Conservation (phyloP, 176 grass and related monocot genomes). For the Pontederia paniculata region DNA sequence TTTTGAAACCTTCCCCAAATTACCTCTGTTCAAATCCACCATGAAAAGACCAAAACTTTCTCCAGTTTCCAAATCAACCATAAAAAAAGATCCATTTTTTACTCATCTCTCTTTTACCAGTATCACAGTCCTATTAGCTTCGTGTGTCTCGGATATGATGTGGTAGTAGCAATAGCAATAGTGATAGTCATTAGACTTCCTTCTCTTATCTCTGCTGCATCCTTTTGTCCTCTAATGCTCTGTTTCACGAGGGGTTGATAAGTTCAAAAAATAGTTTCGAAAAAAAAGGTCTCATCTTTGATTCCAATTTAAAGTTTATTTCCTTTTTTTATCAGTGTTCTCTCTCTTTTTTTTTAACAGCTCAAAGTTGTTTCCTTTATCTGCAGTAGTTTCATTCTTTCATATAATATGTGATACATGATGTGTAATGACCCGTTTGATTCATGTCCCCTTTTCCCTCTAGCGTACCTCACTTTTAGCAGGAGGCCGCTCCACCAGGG, state of each 20-base stretch:
- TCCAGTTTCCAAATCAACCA: background rate
- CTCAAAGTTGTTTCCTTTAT: too few species aligned
- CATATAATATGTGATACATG: too few species aligned
- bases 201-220: background rate
- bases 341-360: too few species aligned
- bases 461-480: background rate
- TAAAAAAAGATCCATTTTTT: background rate
- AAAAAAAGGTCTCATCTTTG: background rate
- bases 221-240: slow-evolving; percentile 9
- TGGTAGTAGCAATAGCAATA: background rate
- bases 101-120: background rate
- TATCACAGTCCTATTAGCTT: background rate
- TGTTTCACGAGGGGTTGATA: slow-evolving; percentile 8
- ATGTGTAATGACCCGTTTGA: background rate
- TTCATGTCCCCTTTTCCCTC: background rate
- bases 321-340: background rate
- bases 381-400: too few species aligned
- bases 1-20: background rate
- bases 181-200: background rate
- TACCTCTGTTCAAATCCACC: too few species aligned
- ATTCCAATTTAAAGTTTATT: background rate
- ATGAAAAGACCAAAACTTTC: background rate
- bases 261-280: background rate
- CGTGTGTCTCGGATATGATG: background rate
- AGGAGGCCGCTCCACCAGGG: background rate